These are phyloP conservation scores for Xylaria castorea DNA, from an alignment of 495 filamentous ascomycete species.

Conservation along the genomic window DNA sequence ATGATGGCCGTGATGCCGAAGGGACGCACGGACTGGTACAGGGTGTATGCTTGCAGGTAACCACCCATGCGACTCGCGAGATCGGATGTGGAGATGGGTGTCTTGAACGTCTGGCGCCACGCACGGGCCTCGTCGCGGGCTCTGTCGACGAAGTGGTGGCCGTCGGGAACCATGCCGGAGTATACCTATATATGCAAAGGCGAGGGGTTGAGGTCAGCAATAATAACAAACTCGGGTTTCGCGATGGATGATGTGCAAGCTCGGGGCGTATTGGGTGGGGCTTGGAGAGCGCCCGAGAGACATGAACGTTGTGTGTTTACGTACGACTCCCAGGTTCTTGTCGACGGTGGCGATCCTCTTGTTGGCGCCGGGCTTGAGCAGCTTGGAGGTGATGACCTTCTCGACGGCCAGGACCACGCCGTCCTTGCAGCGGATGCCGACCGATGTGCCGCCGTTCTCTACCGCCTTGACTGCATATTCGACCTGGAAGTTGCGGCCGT, in stretches of 20 bases:
- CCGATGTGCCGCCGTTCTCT: constrained; percentile 94
- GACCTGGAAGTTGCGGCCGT: constrained; percentile 99
- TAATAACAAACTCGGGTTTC: background rate
- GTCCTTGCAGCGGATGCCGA: constrained; percentile 97
- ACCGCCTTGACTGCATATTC: constrained; percentile 99
- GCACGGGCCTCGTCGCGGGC: constrained; percentile 89
- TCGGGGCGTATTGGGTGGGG: no score
- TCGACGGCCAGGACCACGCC: constrained; percentile 95
- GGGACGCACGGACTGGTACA: constrained; percentile 93
- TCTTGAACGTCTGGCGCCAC: constrained; percentile 90
- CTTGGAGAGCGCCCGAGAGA: background rate
- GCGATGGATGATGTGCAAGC: background rate
- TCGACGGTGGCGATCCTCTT: constrained; percentile 96
- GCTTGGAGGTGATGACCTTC: constrained; percentile 94
- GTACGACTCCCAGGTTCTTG: constrained; percentile 89
- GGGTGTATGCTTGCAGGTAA: constrained; percentile 95
- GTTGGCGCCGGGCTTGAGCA: constrained; percentile 91
- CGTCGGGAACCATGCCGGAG: constrained; percentile 91
- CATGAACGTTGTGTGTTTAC: constrained; percentile 37
- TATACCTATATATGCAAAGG: constrained; percentile 67
- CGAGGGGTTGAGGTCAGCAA: background rate
- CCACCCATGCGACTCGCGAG: constrained; percentile 90
- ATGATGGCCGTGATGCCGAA: constrained; percentile 96
- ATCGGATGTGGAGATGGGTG: constrained; percentile 83
- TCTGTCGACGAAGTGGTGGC: constrained; percentile 91